Evolutionary conservation across 768 basidiomycete genomes (phyloP).

Genomic region (Ramaria sp.): DNA sequence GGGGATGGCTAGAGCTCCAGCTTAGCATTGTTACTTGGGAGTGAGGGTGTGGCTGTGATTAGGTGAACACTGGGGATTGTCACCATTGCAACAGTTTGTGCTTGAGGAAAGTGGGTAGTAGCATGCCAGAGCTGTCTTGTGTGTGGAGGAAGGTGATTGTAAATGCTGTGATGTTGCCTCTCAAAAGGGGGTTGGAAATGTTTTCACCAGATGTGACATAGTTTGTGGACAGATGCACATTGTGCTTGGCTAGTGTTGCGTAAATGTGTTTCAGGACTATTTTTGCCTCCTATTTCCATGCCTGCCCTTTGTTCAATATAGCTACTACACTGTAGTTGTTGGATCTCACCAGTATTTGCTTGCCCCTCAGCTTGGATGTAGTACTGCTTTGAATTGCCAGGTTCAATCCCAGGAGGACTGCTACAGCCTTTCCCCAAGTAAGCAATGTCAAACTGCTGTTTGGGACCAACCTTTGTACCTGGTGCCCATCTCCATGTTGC

Average conservation of each 20-base stretch:
- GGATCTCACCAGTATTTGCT: background rate
- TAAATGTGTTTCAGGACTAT: conserved; percentile 19
- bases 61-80: no score
- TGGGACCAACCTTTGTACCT: conserved; percentile 21
- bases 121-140: no score
- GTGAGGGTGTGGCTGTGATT: no score
- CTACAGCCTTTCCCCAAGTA: conserved; percentile 30
- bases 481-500: conserved; percentile 21
- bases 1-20: conserved; percentile 13
- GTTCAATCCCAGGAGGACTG: no score
- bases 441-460: conserved; percentile 21
- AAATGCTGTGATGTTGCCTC: conserved; percentile 16
- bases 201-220: background rate
- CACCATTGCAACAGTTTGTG: no score
- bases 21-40: no score
- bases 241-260: conserved; percentile 8
- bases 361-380: background rate
- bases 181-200: background rate
- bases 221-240: conserved; percentile 9
- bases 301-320: conserved; percentile 21
- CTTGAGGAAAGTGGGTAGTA: no score
- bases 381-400: background rate
- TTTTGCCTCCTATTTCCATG: conserved; percentile 19
- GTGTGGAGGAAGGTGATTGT: background rate
- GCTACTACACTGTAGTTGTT: conserved; percentile 18